Percentiles rank a stretch among this genome's conserved stretches.
phyloP scores from a whole-genome alignment of 1,139 yeast species.

The Barnettozyma hawaiiensis region DNA sequence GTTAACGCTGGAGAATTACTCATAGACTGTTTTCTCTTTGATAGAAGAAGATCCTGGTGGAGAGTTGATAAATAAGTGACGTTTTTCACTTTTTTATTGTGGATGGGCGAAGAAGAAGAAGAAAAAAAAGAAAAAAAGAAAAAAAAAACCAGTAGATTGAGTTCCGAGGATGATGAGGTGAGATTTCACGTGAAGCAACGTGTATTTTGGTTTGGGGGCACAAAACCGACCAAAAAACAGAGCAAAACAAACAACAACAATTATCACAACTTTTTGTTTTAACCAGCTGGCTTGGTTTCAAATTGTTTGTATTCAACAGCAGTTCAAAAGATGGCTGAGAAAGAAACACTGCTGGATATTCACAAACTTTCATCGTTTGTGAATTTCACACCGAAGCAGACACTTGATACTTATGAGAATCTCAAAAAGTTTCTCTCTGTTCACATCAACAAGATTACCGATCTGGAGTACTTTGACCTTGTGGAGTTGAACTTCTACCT shows the following conservation, averaged over 20 bases:
- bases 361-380: slow-evolving; percentile 35
- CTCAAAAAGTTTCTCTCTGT: slow-evolving; percentile 23
- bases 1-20: slow-evolving; percentile 2
- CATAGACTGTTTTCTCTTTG: slow-evolving; percentile 5
- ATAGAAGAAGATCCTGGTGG: background rate
- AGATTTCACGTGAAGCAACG: too few species aligned
- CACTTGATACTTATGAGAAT: slow-evolving; percentile 33
- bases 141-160: too few species aligned
- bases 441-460: slow-evolving; percentile 29
- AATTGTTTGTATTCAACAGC: too few species aligned
- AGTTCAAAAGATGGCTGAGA: slow-evolving; percentile 16
- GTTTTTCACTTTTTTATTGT: background rate
- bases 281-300: too few species aligned
- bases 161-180: background rate
- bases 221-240: too few species aligned
- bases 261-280: too few species aligned
- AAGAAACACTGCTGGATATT: slow-evolving; percentile 31
- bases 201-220: too few species aligned
- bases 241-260: too few species aligned
- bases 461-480: slow-evolving; percentile 51
- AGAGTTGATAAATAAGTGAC: background rate
- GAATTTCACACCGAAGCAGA: slow-evolving; percentile 35
- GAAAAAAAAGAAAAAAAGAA: background rate
- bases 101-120: too few species aligned
- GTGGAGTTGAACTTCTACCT: slow-evolving; percentile 71